A percentile compares a stretch with the other conserved stretches of the same genome.
Conservation (phyloP, 306 rosid species). For the Sphenostylis stenocarpa region DNA sequence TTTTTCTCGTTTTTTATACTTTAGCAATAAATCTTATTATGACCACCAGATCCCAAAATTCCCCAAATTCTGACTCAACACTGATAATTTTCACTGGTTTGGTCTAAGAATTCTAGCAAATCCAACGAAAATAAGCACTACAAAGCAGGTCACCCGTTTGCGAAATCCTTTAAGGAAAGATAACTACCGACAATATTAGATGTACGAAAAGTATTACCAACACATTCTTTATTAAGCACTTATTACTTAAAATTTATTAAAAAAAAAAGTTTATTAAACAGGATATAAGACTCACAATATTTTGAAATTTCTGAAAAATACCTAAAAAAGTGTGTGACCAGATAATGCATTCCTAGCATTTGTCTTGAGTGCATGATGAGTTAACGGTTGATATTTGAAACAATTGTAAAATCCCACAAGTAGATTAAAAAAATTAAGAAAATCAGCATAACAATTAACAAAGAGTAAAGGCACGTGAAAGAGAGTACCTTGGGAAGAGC, state of each 20-base stretch:
- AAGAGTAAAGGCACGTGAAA: conserved; percentile 39
- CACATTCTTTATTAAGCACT: neutral
- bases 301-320: no score
- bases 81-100: neutral
- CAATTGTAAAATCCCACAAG: no score
- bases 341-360: no score
- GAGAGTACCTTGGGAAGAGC: conserved; percentile 52
- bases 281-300: no score
- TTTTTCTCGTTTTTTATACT: neutral
- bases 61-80: neutral
- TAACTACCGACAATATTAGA: neutral
- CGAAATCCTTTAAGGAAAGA: no score
- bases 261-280: no score
- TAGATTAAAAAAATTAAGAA: no score
- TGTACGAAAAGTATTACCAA: neutral
- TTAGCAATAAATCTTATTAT: neutral
- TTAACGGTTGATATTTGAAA: no score
- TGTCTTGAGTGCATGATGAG: no score
- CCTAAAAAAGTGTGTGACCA: no score
- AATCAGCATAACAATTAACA: no score
- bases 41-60: neutral
- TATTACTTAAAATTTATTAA: no score
- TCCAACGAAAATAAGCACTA: neutral
- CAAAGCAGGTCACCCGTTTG: neutral
- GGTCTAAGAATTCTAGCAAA: neutral